Base-by-base conservation (phyloP, 306 rosid genomes). In the Vigna nakashimae region DNA sequence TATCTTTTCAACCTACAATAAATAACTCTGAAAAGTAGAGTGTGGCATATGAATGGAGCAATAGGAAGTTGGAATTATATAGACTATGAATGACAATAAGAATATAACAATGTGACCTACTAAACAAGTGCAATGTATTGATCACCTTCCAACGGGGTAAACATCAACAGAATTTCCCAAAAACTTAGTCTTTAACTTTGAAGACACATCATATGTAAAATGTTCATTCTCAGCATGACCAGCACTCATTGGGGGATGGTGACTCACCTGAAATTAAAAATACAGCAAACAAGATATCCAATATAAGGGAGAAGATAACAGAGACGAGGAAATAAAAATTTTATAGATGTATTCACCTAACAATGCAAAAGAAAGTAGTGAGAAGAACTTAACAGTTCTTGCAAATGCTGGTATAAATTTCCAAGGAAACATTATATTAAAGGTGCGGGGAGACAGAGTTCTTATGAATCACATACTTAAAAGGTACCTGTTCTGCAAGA, bases 221-320 rank as follows among this genome's bases (percentile, higher is more conserved):
- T 92, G 97, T 80, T 90, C 94, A 69, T 94, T 94, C 86, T 94
- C 97, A 30, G 93, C 94, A 73, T 90, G 96, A 57, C 89, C 97
- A 68, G 92, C 98, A 86, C 98, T 86, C 96, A 87, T 94, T 60
- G 97, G 97, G 72, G 98, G 98, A 84, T 94, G 98, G 87, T 94
- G 98, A 83, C 98, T 88, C 56, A 94, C 93, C 98, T 94, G 87
- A 71, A 77, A 77, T 72, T 45, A 13, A 48, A 46, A 69, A 78
- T 48, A 40, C 50, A 71, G 46, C 20, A 7, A 26, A 26, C 30
- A 30, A 28, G 67, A 62, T 16, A 62, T 62, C 46, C 46, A 32
- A 62, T 34, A 15, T 7, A 62, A 16, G 45, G 14, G 46, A 62
- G 0, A 60, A 60, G 66, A 60, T 28, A 30, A 71, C 1, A 46